A percentile compares a stretch with the other conserved stretches of the same genome.
Evolutionary conservation across 441 rosid species (phyloP).

Genomic region (Eutrema salsugineum): DNA sequence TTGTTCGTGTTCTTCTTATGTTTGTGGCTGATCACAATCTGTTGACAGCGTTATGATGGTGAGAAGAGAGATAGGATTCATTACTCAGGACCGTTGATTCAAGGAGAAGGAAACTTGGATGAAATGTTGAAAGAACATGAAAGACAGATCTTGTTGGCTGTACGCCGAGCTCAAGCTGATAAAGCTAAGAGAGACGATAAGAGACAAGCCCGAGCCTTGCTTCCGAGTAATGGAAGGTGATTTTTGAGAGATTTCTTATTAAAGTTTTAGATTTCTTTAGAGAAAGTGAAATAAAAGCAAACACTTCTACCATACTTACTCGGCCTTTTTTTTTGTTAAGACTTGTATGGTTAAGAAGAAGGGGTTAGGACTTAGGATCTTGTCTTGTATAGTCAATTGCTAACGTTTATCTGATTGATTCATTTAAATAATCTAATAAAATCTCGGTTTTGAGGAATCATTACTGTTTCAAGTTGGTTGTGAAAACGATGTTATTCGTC

Average conservation of each 20-base stretch:
- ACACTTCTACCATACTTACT: not conserved
- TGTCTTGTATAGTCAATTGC: constrained; percentile 18
- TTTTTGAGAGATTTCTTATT: not conserved
- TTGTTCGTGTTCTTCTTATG: not conserved
- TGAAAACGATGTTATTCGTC: constrained; percentile 23
- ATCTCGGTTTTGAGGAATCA: not conserved
- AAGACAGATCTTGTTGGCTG: constrained; percentile 67
- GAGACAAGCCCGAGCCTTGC: constrained; percentile 38
- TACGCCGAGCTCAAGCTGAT: constrained; percentile 66
- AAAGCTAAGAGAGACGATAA: constrained; percentile 43
- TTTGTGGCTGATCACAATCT: not conserved
- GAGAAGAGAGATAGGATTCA: constrained; percentile 51
- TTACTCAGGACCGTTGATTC: constrained; percentile 77
- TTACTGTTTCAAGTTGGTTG: not conserved
- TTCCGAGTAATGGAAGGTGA: constrained; percentile 20
- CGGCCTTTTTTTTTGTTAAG: not conserved
- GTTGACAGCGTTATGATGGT: constrained; percentile 39
- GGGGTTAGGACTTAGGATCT: constrained; percentile 25
- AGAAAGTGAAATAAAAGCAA: constrained; percentile 31
- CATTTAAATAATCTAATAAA: constrained; percentile 11
- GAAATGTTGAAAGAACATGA: constrained; percentile 94
- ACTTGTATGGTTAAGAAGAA: constrained; percentile 11
- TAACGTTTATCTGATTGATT: constrained; percentile 14
- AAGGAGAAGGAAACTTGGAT: constrained; percentile 63
- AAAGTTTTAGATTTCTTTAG: constrained; percentile 22